Conservation (phyloP, 2,329 filamentous ascomycete genomes). For the Pseudogymnoascus sp. region DNA sequence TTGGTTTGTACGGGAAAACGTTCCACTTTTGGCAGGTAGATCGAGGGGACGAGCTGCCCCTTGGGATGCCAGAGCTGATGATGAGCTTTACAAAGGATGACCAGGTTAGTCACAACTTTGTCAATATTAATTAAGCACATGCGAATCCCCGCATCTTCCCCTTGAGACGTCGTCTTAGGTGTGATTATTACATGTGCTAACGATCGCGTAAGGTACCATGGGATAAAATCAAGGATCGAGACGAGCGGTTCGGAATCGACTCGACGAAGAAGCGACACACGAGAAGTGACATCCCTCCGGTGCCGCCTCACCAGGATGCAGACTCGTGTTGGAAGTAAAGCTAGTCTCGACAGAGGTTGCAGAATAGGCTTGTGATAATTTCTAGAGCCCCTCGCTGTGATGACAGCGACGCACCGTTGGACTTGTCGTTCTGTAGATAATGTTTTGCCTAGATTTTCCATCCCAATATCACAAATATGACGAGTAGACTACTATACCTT, state of each 20-base stretch:
- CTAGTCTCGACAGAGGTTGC: background rate
- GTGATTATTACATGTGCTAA: conserved; percentile 16
- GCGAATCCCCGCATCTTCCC: conserved; percentile 13
- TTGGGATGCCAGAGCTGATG: conserved; percentile 56
- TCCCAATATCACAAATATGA: background rate
- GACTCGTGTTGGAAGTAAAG: conserved; percentile 38
- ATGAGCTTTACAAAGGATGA: conserved; percentile 46
- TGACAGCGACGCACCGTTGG: background rate
- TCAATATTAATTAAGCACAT: conserved; percentile 21
- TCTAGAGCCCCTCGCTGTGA: background rate
- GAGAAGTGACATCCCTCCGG: conserved; percentile 42
- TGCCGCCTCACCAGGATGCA: conserved; percentile 37
- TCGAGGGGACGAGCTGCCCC: conserved; percentile 54
- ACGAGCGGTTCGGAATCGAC: conserved; percentile 45
- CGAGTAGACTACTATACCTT: background rate
- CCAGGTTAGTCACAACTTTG: conserved; percentile 32
- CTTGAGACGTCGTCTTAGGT: conserved; percentile 21
- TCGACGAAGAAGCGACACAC: conserved; percentile 42
- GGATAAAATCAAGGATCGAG: conserved; percentile 37
- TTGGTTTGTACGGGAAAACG: conserved; percentile 71
- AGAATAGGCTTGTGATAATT: background rate
- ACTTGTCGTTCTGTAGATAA: background rate
- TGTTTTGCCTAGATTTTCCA: background rate
- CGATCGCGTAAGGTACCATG: conserved; percentile 27
- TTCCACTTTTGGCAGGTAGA: conserved; percentile 86